Percentiles rank a stretch among this genome's conserved stretches.
phyloP scores from a whole-genome alignment of 371 early-diverging fungal genomes.

The Mortierella sp. region DNA sequence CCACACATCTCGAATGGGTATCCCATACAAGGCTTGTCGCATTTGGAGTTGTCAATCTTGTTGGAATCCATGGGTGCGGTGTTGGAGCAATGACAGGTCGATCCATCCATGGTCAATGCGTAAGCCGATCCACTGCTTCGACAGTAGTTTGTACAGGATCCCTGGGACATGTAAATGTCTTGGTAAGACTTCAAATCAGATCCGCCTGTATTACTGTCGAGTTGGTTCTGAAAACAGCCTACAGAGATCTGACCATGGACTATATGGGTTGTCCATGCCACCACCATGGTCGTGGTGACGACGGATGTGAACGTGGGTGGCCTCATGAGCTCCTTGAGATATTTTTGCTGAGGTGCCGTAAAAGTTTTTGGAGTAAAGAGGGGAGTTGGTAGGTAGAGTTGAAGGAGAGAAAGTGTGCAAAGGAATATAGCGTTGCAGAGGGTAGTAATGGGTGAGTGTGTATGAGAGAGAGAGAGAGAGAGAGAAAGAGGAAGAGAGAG shows the following conservation, averaged over 20 bases:
- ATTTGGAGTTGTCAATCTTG: constrained; percentile 44
- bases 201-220: constrained; percentile 20
- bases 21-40: constrained; percentile 52
- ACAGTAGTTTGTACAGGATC: constrained; percentile 49
- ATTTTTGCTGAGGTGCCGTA: not conserved
- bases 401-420: not conserved
- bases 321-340: constrained; percentile 28
- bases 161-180: constrained; percentile 57
- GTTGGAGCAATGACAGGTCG: constrained; percentile 42
- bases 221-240: constrained; percentile 47
- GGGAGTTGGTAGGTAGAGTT: no score
- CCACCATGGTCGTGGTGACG: not conserved
- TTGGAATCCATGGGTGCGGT: constrained; percentile 29
- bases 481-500: not conserved
- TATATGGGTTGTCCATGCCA: constrained; percentile 14
- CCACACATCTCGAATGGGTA: constrained; percentile 58
- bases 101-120: constrained; percentile 46
- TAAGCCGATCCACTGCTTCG: constrained; percentile 29
- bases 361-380: not conserved
- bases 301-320: not conserved
- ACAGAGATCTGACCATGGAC: constrained; percentile 38
- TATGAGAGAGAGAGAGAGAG: not conserved
- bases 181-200: constrained; percentile 33
- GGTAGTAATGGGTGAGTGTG: not conserved
- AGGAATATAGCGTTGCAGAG: not conserved